Evolutionary conservation across 768 basidiomycete genomes (phyloP).

Genomic region (Boletus sp.): DNA sequence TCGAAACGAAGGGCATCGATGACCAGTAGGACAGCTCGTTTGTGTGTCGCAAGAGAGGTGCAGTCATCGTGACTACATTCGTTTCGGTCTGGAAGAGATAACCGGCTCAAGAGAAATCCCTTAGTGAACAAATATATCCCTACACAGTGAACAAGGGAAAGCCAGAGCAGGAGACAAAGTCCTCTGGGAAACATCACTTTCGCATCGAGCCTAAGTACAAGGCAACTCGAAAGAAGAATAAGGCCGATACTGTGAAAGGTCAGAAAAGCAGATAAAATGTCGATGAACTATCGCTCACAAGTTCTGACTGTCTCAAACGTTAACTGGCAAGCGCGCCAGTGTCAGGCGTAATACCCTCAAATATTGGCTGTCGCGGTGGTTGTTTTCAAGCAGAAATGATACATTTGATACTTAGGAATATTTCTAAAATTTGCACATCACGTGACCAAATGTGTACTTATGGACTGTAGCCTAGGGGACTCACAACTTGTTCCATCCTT

Average conservation of each 20-base stretch:
- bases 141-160: conserved; percentile 65
- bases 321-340: too few relatives aligned
- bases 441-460: conserved; percentile 2
- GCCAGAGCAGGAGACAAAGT: conserved; percentile 47
- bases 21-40: conserved; percentile 78
- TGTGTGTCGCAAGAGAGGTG: conserved; percentile 55
- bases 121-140: conserved; percentile 89
- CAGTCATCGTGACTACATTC: conserved; percentile 57
- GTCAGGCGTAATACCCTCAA: too few relatives aligned
- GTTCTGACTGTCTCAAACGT: background rate
- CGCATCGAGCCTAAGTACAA: conserved; percentile 3
- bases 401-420: too few relatives aligned
- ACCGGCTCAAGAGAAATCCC: conserved; percentile 86
- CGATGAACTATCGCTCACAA: background rate
- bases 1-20: conserved; percentile 95
- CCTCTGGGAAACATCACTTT: conserved; percentile 19
- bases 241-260: background rate
- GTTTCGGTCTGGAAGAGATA: conserved; percentile 29
- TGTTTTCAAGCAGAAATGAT: too few relatives aligned
- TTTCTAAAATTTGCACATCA: background rate
- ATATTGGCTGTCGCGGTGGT: too few relatives aligned
- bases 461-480: too few relatives aligned
- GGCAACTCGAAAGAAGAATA: background rate
- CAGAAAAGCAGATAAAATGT: background rate
- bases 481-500: too few relatives aligned